Evolutionary conservation across 305 asterid species (phyloP).

Genomic region (Fraxinus albicans): DNA sequence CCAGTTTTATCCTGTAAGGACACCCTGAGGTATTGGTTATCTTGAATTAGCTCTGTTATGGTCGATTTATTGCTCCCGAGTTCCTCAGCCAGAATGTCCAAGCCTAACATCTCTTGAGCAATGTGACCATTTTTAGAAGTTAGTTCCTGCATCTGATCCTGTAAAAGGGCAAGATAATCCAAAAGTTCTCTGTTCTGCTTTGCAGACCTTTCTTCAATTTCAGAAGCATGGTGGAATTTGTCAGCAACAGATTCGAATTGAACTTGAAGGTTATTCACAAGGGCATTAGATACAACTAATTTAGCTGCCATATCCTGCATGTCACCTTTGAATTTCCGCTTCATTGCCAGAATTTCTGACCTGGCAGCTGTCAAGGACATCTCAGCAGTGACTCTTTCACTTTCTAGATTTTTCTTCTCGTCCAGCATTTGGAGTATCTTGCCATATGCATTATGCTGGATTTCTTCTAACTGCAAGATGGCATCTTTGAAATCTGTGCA

Average conservation of each 20-base stretch:
- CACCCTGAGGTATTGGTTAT: slow-evolving; percentile 53
- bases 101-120: slow-evolving; percentile 50
- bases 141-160: slow-evolving; percentile 65
- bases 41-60: slow-evolving; percentile 48
- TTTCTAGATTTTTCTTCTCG: slow-evolving; percentile 60
- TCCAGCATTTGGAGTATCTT: slow-evolving; percentile 53
- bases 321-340: slow-evolving; percentile 58
- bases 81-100: slow-evolving; percentile 63
- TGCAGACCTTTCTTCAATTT: slow-evolving; percentile 53
- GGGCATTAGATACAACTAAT: slow-evolving; percentile 57
- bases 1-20: slow-evolving; percentile 47
- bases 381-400: slow-evolving; percentile 56
- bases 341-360: slow-evolving; percentile 64
- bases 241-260: slow-evolving; percentile 67
- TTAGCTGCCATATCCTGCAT: slow-evolving; percentile 49
- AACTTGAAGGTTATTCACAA: slow-evolving; percentile 68
- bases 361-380: slow-evolving; percentile 51
- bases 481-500: slow-evolving; percentile 44
- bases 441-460: slow-evolving; percentile 46
- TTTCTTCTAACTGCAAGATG: slow-evolving; percentile 59
- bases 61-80: slow-evolving; percentile 45
- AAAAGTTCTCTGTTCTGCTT: slow-evolving; percentile 56
- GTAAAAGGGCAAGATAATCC: slow-evolving; percentile 62
- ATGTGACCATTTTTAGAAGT: slow-evolving; percentile 50
- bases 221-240: slow-evolving; percentile 52